Conservation (phyloP, 768 basidiomycete species). For the Kwoniella mangroviensis region DNA sequence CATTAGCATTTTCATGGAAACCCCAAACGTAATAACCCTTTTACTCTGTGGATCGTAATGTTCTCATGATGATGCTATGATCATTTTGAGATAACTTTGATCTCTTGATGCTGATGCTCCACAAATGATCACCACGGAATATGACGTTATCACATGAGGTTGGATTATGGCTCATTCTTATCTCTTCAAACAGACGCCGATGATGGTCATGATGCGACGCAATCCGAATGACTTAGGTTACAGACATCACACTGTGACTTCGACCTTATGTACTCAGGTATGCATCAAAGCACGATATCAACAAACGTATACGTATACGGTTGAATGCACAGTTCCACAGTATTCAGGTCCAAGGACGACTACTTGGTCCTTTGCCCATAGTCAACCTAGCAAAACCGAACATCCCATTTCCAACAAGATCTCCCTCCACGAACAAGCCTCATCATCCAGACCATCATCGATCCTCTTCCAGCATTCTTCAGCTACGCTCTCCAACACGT, state of each 20-base stretch:
- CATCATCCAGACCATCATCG: constrained; percentile 28
- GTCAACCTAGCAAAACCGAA: constrained; percentile 21
- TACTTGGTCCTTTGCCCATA: neutral
- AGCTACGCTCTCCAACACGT: constrained; percentile 19
- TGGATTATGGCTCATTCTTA: too few relatives aligned
- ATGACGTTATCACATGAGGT: neutral
- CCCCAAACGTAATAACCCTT: too few relatives aligned
- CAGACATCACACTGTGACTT: too few relatives aligned
- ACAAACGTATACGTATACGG: too few relatives aligned
- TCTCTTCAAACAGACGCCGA: too few relatives aligned
- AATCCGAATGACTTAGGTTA: too few relatives aligned
- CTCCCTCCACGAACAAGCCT: constrained; percentile 31
- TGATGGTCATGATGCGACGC: too few relatives aligned
- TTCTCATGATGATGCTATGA: neutral
- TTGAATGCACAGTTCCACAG: too few relatives aligned
- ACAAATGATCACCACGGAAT: neutral
- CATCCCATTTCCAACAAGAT: constrained; percentile 28
- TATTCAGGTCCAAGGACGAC: too few relatives aligned
- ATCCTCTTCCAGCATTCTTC: constrained; percentile 29
- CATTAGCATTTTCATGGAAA: too few relatives aligned
- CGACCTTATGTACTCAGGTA: too few relatives aligned
- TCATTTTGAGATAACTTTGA: neutral
- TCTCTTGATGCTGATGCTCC: neutral
- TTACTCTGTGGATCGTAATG: neutral
- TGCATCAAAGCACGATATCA: too few relatives aligned